Percentiles rank a stretch among this genome's conserved stretches.
Evolutionary conservation across 495 filamentous ascomycete species (phyloP).

Genomic region (Pseudomonodictys pantanalensis): DNA sequence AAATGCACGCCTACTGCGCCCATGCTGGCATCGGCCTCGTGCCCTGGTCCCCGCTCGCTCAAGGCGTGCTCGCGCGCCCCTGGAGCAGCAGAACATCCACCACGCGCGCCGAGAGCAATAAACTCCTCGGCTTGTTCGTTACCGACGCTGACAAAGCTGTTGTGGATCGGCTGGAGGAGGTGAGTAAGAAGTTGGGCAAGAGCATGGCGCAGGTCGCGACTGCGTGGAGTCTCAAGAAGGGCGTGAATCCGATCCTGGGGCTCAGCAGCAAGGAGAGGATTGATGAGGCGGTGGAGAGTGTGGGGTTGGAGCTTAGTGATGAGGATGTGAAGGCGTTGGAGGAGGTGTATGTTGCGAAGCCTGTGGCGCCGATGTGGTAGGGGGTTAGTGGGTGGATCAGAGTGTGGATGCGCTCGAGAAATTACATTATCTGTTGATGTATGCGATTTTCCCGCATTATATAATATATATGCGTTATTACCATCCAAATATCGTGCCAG

Average conservation of each 20-base stretch:
- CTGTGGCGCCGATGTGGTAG: slow-evolving; percentile 7
- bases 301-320: slow-evolving; percentile 32
- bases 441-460: too few relatives aligned
- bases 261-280: slow-evolving; percentile 37
- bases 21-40: slow-evolving; percentile 36
- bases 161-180: slow-evolving; percentile 30
- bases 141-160: slow-evolving; percentile 28
- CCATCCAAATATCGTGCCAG: too few relatives aligned
- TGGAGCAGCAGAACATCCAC: slow-evolving; percentile 4
- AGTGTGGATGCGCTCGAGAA: too few relatives aligned
- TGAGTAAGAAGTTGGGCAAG: slow-evolving; percentile 31
- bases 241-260: slow-evolving; percentile 39
- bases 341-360: slow-evolving; percentile 39
- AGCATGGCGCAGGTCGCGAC: slow-evolving; percentile 36
- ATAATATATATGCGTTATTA: too few relatives aligned
- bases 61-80: slow-evolving; percentile 31
- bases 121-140: neutral
- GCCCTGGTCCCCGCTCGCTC: slow-evolving; percentile 30
- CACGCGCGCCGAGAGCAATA: slow-evolving; percentile 15
- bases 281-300: slow-evolving; percentile 37
- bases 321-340: slow-evolving; percentile 39
- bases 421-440: too few relatives aligned
- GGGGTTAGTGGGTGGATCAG: neutral
- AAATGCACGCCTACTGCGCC: slow-evolving; percentile 30
- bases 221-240: slow-evolving; percentile 36